A percentile compares a stretch with the other conserved stretches of the same genome.
Conservation (phyloP, 192 early-diverging fungal species). For the Coemansia pectinata region DNA sequence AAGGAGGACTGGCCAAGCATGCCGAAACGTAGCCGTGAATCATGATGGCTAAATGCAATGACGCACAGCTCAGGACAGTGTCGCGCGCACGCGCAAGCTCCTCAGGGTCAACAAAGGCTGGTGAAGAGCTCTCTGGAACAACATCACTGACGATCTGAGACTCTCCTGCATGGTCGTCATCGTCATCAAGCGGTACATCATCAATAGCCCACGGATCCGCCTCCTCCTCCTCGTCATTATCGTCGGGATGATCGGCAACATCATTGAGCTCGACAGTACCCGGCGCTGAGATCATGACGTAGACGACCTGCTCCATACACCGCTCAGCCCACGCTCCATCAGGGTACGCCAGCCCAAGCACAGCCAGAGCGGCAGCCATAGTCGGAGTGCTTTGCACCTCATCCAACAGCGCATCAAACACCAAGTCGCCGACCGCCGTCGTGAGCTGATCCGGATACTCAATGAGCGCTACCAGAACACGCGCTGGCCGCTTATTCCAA, state of each 20-base stretch:
- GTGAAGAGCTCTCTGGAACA: not conserved
- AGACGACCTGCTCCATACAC: slow-evolving; percentile 28
- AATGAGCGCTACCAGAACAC: slow-evolving; percentile 9
- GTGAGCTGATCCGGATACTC: slow-evolving; percentile 5
- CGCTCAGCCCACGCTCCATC: slow-evolving; percentile 28
- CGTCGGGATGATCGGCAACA: not conserved
- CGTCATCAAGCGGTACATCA: slow-evolving; percentile 21
- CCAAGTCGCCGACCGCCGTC: not conserved
- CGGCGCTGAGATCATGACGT: not conserved
- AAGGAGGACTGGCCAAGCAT: slow-evolving; percentile 12
- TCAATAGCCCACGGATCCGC: slow-evolving; percentile 37
- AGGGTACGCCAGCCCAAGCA: slow-evolving; percentile 28
- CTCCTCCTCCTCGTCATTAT: not conserved
- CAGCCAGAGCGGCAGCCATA: slow-evolving; percentile 20
- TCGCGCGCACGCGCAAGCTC: slow-evolving; percentile 12
- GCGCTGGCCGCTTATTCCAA: not conserved
- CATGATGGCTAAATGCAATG: slow-evolving; percentile 24
- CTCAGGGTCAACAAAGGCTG: not conserved
- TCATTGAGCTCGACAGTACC: not conserved
- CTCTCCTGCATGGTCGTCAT: not conserved
- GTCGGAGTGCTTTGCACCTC: slow-evolving; percentile 1
- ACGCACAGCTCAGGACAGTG: slow-evolving; percentile 12
- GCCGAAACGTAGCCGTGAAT: slow-evolving; percentile 24
- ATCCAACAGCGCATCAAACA: slow-evolving; percentile 12
- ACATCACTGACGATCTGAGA: not conserved